A percentile compares a stretch with the other conserved stretches of the same genome.
Evolutionary conservation across 768 basidiomycete species (phyloP).

Genomic region (Antrodiella citrinella): DNA sequence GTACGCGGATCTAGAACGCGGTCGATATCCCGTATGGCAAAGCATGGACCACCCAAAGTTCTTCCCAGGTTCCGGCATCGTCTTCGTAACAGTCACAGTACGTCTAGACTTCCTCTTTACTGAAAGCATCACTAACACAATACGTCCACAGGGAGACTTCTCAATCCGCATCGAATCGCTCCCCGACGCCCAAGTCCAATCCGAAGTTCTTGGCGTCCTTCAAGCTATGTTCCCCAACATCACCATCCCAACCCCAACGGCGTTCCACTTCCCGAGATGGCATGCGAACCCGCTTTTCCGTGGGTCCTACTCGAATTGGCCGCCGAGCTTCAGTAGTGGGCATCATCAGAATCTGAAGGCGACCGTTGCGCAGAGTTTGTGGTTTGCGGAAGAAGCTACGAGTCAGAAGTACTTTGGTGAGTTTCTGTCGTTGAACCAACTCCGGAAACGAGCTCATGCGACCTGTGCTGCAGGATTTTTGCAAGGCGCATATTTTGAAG

Average conservation of each 20-base stretch:
- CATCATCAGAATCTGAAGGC: constrained; percentile 53
- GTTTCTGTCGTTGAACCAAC: constrained; percentile 11
- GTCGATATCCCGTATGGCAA: constrained; percentile 63
- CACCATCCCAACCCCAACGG: constrained; percentile 42
- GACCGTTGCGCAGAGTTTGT: constrained; percentile 40
- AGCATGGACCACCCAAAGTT: constrained; percentile 50
- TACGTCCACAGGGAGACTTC: constrained; percentile 42
- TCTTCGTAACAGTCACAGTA: constrained; percentile 45
- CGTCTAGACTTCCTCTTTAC: too few species aligned
- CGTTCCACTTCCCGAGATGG: constrained; percentile 50
- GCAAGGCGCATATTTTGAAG: constrained; percentile 28
- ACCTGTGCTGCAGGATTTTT: constrained; percentile 17
- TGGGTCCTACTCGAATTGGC: constrained; percentile 64
- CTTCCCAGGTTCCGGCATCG: constrained; percentile 51
- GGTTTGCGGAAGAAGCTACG: constrained; percentile 60
- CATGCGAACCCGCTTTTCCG: constrained; percentile 38
- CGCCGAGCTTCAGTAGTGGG: constrained; percentile 40
- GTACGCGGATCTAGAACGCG: constrained; percentile 50
- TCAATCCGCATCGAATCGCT: constrained; percentile 48
- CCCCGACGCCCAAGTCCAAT: constrained; percentile 36
- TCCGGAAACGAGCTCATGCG: background rate
- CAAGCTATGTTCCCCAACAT: constrained; percentile 45
- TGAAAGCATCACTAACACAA: background rate
- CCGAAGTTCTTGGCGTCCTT: constrained; percentile 46
- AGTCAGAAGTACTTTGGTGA: constrained; percentile 50